phyloP scores from a whole-genome alignment of 2,329 filamentous ascomycete species.

The Trichoderma simmonsii region DNA sequence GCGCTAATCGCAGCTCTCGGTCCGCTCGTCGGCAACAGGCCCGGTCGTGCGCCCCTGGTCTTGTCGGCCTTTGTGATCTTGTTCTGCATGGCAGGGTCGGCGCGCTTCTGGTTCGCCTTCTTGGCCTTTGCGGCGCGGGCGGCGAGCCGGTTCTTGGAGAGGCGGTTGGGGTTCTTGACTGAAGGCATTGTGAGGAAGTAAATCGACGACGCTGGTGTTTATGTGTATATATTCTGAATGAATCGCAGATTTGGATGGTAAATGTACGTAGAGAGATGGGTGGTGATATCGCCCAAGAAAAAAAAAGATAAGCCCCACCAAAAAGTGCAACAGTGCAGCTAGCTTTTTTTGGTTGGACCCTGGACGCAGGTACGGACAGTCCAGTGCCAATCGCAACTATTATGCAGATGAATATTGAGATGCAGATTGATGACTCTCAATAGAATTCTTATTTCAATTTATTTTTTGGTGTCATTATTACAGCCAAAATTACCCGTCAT shows the following conservation, averaged over 20 bases:
- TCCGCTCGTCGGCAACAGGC: constrained; percentile 55
- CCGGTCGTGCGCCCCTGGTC: constrained; percentile 49
- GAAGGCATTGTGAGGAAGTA: constrained; percentile 44
- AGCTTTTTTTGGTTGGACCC: constrained; percentile 11
- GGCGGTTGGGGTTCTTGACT: constrained; percentile 57
- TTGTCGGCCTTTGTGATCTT: constrained; percentile 43
- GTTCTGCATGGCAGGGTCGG: constrained; percentile 37
- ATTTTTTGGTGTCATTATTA: neutral
- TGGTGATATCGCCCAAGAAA: neutral
- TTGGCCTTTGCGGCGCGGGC: constrained; percentile 45
- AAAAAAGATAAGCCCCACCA: constrained; percentile 16
- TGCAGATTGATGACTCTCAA: neutral
- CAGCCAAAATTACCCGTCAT: neutral
- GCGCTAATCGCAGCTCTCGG: constrained; percentile 49
- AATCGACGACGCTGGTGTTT: neutral
- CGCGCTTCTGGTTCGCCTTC: constrained; percentile 43
- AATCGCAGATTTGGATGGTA: neutral
- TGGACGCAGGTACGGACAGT: neutral
- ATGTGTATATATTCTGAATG: neutral
- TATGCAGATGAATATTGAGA: neutral
- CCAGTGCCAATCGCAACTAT: neutral
- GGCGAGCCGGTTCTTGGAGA: constrained; percentile 51
- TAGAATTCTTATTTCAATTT: neutral
- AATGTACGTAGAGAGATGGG: neutral
- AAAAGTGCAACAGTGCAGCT: neutral